phyloP scores from a whole-genome alignment of 1,284 basidiomycete genomes.

The Wallemia mellicola region DNA sequence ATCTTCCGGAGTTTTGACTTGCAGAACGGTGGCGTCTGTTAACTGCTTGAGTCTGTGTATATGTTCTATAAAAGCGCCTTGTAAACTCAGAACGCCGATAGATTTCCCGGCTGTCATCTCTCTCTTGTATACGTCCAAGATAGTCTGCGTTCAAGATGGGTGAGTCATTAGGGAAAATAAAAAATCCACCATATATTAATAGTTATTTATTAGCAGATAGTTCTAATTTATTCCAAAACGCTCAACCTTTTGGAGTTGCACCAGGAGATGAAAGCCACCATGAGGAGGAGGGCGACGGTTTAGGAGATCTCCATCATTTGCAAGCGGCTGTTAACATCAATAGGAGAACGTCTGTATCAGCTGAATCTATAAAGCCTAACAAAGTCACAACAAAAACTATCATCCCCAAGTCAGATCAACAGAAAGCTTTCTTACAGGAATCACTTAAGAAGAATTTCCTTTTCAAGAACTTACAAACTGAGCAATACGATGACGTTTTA shows the following conservation, averaged over 20 bases:
- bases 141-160: background rate
- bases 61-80: background rate
- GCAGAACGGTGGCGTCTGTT: constrained; percentile 2
- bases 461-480: constrained; percentile 85
- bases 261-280: background rate
- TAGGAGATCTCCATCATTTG: background rate
- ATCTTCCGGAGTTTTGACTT: constrained; percentile 2
- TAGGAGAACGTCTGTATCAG: constrained; percentile 73
- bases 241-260: background rate
- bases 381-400: constrained; percentile 20
- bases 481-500: constrained; percentile 72
- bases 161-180: background rate
- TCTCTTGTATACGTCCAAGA: too few relatives aligned
- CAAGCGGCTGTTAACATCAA: constrained; percentile 30
- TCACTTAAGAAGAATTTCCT: constrained; percentile 74
- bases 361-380: constrained; percentile 65
- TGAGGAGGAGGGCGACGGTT: background rate
- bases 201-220: too few relatives aligned
- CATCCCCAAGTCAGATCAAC: constrained; percentile 54
- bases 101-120: background rate
- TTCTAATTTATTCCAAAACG: background rate
- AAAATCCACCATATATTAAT: background rate
- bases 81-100: background rate
- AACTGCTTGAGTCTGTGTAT: constrained; percentile 3
- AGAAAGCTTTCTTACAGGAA: constrained; percentile 55